Percentiles rank a stretch among this genome's conserved stretches.
Evolutionary conservation across 2,329 filamentous ascomycete species (phyloP).

Genomic region (Hymenoscyphus fructigenus): DNA sequence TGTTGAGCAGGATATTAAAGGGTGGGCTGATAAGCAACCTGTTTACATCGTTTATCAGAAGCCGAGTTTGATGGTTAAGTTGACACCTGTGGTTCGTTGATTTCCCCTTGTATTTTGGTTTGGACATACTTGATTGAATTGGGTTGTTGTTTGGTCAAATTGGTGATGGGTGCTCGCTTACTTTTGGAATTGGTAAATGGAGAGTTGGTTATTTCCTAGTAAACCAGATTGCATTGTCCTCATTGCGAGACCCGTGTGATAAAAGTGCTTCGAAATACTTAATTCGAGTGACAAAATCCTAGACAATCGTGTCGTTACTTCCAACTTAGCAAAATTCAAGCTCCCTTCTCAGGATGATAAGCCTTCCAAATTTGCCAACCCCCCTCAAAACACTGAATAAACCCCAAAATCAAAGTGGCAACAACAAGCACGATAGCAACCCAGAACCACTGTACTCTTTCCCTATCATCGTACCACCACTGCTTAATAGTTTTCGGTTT

Average conservation of each 20-base stretch:
- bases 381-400: conserved; percentile 43
- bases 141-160: neutral
- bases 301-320: too few relatives aligned
- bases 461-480: conserved; percentile 45
- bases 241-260: too few relatives aligned
- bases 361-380: conserved; percentile 40
- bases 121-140: neutral
- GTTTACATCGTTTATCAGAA: conserved; percentile 7
- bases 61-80: conserved; percentile 7
- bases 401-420: conserved; percentile 34
- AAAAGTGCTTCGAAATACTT: too few relatives aligned
- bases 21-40: neutral
- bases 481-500: conserved; percentile 38
- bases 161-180: neutral
- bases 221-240: neutral
- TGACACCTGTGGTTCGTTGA: conserved; percentile 1
- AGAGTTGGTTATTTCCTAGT: neutral
- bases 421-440: conserved; percentile 13
- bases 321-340: neutral
- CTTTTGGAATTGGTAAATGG: too few relatives aligned
- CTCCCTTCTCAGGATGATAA: neutral
- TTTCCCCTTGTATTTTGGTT: neutral
- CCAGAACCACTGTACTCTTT: conserved; percentile 42
- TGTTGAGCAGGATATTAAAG: neutral
- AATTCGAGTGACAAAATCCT: too few relatives aligned